These are phyloP conservation scores for Magnaporthiopsis rhizophila DNA, from an alignment of 2,329 filamentous ascomycete species.

Conservation along the genomic window DNA sequence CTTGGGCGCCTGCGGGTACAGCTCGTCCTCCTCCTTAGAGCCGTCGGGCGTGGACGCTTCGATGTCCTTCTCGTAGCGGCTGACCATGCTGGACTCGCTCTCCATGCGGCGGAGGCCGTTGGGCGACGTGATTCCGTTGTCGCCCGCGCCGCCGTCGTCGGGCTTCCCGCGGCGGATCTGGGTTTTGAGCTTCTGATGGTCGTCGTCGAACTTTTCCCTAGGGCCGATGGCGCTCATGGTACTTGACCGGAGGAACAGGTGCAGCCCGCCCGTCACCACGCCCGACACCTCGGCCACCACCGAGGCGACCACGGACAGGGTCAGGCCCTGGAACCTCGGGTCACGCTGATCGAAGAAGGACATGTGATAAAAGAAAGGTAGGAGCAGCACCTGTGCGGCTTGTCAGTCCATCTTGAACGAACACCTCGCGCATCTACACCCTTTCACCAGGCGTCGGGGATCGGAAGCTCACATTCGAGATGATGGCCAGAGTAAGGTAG, in stretches of 20 bases:
- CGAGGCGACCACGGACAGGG: conserved; percentile 53
- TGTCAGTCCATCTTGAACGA: neutral
- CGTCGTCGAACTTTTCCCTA: conserved; percentile 37
- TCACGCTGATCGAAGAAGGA: conserved; percentile 32
- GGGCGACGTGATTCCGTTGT: conserved; percentile 26
- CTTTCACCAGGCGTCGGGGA: neutral
- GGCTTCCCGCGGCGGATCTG: conserved; percentile 36
- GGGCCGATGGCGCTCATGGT: conserved; percentile 46
- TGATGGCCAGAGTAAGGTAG: conserved; percentile 49
- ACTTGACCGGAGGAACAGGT: conserved; percentile 59
- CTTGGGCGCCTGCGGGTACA: conserved; percentile 11
- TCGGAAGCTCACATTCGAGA: conserved; percentile 45
- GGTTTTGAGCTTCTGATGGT: conserved; percentile 34
- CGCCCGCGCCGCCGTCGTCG: conserved; percentile 23
- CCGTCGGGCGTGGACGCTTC: conserved; percentile 18
- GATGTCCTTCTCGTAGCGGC: conserved; percentile 21
- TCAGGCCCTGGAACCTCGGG: conserved; percentile 32
- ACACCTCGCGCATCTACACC: neutral
- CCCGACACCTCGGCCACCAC: conserved; percentile 60
- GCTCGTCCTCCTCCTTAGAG: neutral
- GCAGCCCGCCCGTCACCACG: conserved; percentile 55
- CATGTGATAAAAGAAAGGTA: conserved; percentile 56
- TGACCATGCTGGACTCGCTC: conserved; percentile 27
- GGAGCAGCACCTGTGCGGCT: conserved; percentile 40
- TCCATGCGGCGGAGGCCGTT: conserved; percentile 22